Percentiles rank a stretch among this genome's conserved stretches.
These are phyloP conservation scores for Nelumbo lutea DNA, from an alignment of 164 flowering plant genomes.

Conservation along the genomic window DNA sequence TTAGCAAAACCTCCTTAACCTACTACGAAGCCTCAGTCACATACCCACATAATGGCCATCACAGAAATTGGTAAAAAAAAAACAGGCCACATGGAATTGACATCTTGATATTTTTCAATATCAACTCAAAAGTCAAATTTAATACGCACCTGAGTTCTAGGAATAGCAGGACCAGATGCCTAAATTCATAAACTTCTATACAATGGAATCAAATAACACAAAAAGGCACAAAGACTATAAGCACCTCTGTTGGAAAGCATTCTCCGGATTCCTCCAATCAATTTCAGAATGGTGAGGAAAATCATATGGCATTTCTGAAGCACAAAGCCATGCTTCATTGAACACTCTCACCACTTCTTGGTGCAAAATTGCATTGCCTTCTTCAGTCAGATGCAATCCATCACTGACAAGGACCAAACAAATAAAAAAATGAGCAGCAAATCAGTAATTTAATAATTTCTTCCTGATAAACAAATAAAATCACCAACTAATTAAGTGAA, in stretches of 20 bases:
- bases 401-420: slow-evolving; percentile 40
- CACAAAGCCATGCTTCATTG: slow-evolving; percentile 40
- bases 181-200: too few species aligned
- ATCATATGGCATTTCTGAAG: slow-evolving; percentile 65
- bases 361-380: slow-evolving; percentile 65
- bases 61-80: too few species aligned
- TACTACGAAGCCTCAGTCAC: too few species aligned
- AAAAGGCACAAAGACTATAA: not conserved
- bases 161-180: too few species aligned
- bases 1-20: too few species aligned
- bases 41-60: too few species aligned
- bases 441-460: not conserved
- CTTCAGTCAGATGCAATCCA: slow-evolving; percentile 77
- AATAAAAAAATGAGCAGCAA: not conserved
- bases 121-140: too few species aligned
- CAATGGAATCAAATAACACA: not conserved
- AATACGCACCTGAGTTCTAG: too few species aligned
- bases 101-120: too few species aligned
- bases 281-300: slow-evolving; percentile 76
- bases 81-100: too few species aligned
- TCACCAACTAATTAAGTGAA: not conserved
- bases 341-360: slow-evolving; percentile 53
- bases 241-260: slow-evolving; percentile 41
- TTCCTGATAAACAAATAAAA: not conserved
- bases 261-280: slow-evolving; percentile 50